Evolutionary conservation across 495 filamentous ascomycete species (phyloP).

Genomic region (Parathielavia hyrcaniae): DNA sequence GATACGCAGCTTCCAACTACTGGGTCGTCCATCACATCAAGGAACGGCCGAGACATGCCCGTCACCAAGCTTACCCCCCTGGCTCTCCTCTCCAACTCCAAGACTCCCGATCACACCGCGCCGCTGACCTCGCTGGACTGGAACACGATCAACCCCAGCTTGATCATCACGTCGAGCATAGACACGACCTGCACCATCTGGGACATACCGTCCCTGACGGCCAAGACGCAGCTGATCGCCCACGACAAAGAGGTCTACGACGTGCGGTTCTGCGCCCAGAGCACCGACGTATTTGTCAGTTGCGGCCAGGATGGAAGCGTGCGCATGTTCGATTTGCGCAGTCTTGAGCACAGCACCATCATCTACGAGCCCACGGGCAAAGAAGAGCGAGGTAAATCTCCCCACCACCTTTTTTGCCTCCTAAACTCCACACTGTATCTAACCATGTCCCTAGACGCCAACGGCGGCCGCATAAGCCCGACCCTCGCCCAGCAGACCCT

Average conservation of each 20-base stretch:
- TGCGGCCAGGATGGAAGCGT: constrained; percentile 98
- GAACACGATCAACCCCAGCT: constrained; percentile 91
- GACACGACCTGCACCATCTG: constrained; percentile 99
- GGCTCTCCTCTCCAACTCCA: constrained; percentile 91
- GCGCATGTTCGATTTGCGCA: constrained; percentile 96
- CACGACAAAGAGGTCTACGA: constrained; percentile 99
- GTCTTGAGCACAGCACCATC: constrained; percentile 95
- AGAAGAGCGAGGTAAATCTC: constrained; percentile 65
- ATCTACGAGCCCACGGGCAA: constrained; percentile 96
- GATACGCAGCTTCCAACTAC: constrained; percentile 45
- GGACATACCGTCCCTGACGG: constrained; percentile 96
- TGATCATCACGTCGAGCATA: constrained; percentile 98
- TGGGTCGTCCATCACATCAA: constrained; percentile 70
- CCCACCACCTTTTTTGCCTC: not conserved
- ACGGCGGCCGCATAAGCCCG: constrained; percentile 52
- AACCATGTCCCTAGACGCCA: constrained; percentile 34
- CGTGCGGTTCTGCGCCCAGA: constrained; percentile 93
- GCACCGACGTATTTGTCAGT: constrained; percentile 93
- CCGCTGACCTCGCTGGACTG: constrained; percentile 95
- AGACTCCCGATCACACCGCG: constrained; percentile 95
- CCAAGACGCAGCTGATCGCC: constrained; percentile 96
- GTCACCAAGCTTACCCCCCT: constrained; percentile 87
- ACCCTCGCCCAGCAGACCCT: constrained; percentile 66
- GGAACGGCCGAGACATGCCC: constrained; percentile 55
- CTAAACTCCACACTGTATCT: constrained; percentile 8